Evolutionary conservation across 1,139 yeast species (phyloP).

Genomic region (Candida dubliniensis): DNA sequence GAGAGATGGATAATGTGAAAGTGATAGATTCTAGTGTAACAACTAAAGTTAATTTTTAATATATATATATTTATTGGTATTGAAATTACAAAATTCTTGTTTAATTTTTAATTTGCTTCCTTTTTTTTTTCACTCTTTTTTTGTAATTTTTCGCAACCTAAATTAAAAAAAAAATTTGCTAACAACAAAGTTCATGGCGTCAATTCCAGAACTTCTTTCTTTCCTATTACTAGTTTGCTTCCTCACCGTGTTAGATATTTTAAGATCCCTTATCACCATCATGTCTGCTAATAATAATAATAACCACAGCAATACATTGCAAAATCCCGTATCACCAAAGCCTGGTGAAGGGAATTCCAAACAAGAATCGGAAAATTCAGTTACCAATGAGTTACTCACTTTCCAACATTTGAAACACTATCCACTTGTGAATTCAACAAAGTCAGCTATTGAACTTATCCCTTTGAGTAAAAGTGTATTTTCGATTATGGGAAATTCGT

Average conservation of each 20-base stretch:
- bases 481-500: slow-evolving; percentile 11
- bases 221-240: slow-evolving; percentile 15
- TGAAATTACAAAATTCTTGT: no score
- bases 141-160: slow-evolving; percentile 8
- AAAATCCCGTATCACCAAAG: neutral
- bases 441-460: slow-evolving; percentile 18
- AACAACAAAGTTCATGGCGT: slow-evolving; percentile 9
- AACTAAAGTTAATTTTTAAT: no score
- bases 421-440: slow-evolving; percentile 24
- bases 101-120: no score
- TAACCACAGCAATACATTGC: neutral
- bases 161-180: neutral
- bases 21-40: no score
- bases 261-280: slow-evolving; percentile 10
- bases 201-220: slow-evolving; percentile 14
- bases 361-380: neutral
- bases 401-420: slow-evolving; percentile 24
- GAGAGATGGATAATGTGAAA: no score
- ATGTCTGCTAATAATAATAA: slow-evolving; percentile 10
- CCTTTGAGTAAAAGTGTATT: slow-evolving; percentile 21
- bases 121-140: neutral
- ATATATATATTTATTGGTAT: no score
- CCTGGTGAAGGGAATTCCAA: slow-evolving; percentile 3
- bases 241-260: slow-evolving; percentile 15
- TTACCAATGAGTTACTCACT: slow-evolving; percentile 8